Conservation (phyloP, 2,329 filamentous ascomycete species). For the Trichoderma atrobrunneum region DNA sequence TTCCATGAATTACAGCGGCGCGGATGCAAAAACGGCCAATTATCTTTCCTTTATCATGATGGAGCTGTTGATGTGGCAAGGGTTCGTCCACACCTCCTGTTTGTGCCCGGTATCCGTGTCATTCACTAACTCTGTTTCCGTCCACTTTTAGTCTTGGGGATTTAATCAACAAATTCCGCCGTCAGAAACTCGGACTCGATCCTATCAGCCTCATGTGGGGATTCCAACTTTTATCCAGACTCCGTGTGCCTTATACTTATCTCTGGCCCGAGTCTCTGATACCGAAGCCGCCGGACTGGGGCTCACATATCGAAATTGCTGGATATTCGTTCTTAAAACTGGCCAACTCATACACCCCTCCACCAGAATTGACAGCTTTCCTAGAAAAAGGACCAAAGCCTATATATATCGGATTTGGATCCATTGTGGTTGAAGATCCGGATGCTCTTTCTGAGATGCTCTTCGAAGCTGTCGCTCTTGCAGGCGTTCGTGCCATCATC, state of each 20-base stretch:
- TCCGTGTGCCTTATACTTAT: conserved; percentile 66
- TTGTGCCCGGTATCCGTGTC: not conserved
- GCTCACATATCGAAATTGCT: conserved; percentile 54
- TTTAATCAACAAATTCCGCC: conserved; percentile 67
- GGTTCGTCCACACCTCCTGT: not conserved
- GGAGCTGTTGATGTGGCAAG: conserved; percentile 19
- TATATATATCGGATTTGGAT: conserved; percentile 66
- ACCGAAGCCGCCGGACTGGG: conserved; percentile 65
- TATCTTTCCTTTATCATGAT: conserved; percentile 56
- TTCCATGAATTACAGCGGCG: conserved; percentile 55
- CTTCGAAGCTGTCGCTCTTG: conserved; percentile 54
- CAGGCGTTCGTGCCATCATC: conserved; percentile 59
- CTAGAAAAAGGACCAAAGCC: conserved; percentile 56
- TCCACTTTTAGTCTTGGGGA: conserved; percentile 65
- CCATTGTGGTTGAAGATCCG: conserved; percentile 63
- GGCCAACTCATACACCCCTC: conserved; percentile 51
- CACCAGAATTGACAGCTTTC: conserved; percentile 52
- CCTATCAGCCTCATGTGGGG: conserved; percentile 64
- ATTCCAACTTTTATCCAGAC: conserved; percentile 59
- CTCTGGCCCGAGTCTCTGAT: conserved; percentile 67
- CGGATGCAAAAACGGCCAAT: conserved; percentile 59
- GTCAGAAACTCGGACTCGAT: conserved; percentile 60
- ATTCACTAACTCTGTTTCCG: conserved; percentile 54
- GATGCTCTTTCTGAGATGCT: conserved; percentile 56
- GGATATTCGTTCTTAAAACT: conserved; percentile 61